phyloP scores from a whole-genome alignment of 2,329 filamentous ascomycete species.

The Alternaria incomplexa region DNA sequence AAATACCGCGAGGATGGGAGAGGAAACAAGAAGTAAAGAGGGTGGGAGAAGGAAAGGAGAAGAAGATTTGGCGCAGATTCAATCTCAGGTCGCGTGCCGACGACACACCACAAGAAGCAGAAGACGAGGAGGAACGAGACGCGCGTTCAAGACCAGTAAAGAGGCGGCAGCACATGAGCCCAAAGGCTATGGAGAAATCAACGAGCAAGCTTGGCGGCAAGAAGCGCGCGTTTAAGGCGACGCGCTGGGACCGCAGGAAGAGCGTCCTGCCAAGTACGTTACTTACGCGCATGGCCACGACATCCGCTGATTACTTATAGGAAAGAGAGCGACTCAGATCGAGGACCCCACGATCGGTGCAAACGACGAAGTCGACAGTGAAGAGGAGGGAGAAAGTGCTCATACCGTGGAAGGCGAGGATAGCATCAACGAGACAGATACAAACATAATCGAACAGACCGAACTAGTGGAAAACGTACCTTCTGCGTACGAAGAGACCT shows the following conservation, averaged over 20 bases:
- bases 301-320: conserved; percentile 25
- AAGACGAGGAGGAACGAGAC: conserved; percentile 31
- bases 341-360: conserved; percentile 5
- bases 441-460: background rate
- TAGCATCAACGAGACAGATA: conserved; percentile 13
- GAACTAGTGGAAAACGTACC: background rate
- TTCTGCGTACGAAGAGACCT: conserved; percentile 7
- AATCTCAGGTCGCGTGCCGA: conserved; percentile 36
- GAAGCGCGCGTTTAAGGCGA: conserved; percentile 43
- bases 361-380: conserved; percentile 10
- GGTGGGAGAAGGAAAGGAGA: conserved; percentile 43
- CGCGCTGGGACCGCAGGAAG: conserved; percentile 46
- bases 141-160: conserved; percentile 53
- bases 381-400: conserved; percentile 16
- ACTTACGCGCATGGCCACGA: background rate
- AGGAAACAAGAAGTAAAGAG: conserved; percentile 53
- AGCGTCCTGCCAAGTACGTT: conserved; percentile 43
- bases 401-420: conserved; percentile 20
- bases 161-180: conserved; percentile 50
- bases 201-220: conserved; percentile 25
- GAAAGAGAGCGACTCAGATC: conserved; percentile 27
- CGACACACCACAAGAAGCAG: conserved; percentile 19
- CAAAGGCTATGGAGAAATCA: conserved; percentile 38
- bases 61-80: conserved; percentile 57
- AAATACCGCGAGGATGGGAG: conserved; percentile 57